Conservation (phyloP, 2,329 filamentous ascomycete genomes). For the Triangularia verruculosa region DNA sequence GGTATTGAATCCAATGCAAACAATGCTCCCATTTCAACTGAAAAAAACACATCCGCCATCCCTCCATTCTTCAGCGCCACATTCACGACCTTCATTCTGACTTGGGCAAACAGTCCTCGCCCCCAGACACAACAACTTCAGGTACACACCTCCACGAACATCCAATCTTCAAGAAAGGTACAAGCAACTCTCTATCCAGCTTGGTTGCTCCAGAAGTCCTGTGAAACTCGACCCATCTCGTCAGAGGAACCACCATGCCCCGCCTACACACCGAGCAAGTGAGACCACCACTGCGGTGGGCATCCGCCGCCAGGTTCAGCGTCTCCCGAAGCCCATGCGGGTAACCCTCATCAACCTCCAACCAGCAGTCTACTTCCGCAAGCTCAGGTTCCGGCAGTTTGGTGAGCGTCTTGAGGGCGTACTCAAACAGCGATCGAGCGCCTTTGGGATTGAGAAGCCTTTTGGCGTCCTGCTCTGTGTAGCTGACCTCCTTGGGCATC, state of each 20-base stretch:
- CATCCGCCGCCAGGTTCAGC: slow-evolving; percentile 39
- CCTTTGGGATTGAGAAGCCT: slow-evolving; percentile 15
- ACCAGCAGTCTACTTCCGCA: slow-evolving; percentile 35
- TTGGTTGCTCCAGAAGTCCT: not conserved
- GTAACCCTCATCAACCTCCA: slow-evolving; percentile 5
- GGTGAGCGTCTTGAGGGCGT: slow-evolving; percentile 46
- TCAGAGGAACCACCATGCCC: slow-evolving; percentile 47
- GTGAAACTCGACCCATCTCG: slow-evolving; percentile 55
- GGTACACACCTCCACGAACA: slow-evolving; percentile 52
- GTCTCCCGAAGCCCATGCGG: slow-evolving; percentile 37
- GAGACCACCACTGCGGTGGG: slow-evolving; percentile 48
- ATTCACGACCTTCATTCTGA: slow-evolving; percentile 2
- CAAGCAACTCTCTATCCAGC: slow-evolving; percentile 46
- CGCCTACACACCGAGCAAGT: slow-evolving; percentile 52
- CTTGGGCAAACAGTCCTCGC: not conserved
- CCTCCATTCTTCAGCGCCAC: not conserved
- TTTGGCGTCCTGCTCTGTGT: not conserved
- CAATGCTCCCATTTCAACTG: not conserved
- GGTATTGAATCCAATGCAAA: not conserved
- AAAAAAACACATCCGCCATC: not conserved
- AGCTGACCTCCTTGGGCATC: not conserved
- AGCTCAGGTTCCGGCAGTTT: slow-evolving; percentile 35
- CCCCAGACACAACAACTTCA: not conserved
- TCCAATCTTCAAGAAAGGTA: slow-evolving; percentile 47
- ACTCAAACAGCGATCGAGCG: slow-evolving; percentile 51